These are phyloP conservation scores for Theileria sp. DNA, from an alignment of 169 alveolate genomes.

Conservation along the genomic window DNA sequence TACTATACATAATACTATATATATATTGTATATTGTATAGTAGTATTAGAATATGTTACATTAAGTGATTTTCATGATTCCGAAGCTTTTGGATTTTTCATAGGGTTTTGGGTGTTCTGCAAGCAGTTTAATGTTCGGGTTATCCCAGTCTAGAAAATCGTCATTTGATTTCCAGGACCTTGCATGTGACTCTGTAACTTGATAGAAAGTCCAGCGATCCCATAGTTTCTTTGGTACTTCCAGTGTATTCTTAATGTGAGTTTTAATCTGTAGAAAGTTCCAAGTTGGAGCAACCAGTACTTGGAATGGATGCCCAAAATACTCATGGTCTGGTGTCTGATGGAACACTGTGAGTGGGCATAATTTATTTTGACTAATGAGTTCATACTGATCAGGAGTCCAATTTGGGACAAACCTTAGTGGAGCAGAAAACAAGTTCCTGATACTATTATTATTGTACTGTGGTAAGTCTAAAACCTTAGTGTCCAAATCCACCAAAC, in stretches of 20 bases:
- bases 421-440: conserved; percentile 72
- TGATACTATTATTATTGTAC: conserved; percentile 38
- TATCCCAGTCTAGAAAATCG: conserved; percentile 66
- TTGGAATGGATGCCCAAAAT: conserved; percentile 65
- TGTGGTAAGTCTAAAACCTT: conserved; percentile 45
- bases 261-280: conserved; percentile 58
- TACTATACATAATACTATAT: not conserved
- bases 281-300: conserved; percentile 48
- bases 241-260: conserved; percentile 47
- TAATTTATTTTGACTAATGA: conserved; percentile 14
- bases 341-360: conserved; percentile 51
- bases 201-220: conserved; percentile 70
- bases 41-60: not conserved
- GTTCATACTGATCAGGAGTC: conserved; percentile 66
- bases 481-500: conserved; percentile 29
- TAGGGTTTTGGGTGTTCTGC: conserved; percentile 70
- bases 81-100: conserved; percentile 33
- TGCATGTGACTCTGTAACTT: conserved; percentile 42
- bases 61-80: conserved; percentile 59
- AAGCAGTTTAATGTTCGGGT: conserved; percentile 36
- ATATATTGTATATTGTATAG: no score
- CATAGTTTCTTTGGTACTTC: conserved; percentile 57
- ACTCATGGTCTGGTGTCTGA: conserved; percentile 66
- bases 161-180: conserved; percentile 68
- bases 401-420: conserved; percentile 75